These are phyloP conservation scores for Boeremia lycopersici DNA, from an alignment of 2,329 filamentous ascomycete genomes.

Conservation along the genomic window DNA sequence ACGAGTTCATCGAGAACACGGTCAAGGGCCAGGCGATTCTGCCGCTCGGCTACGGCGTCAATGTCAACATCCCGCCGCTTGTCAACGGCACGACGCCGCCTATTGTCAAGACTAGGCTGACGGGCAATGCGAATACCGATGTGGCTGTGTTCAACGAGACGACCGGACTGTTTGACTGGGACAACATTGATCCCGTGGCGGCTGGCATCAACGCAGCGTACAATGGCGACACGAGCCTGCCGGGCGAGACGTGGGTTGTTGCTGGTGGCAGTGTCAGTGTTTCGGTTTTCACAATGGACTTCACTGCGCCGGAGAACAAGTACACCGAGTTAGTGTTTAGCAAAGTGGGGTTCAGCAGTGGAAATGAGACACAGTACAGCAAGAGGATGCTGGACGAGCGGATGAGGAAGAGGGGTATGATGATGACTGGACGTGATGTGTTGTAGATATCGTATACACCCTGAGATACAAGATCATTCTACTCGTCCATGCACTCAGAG, in stretches of 20 bases:
- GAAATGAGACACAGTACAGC: constrained; percentile 20
- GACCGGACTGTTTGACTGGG: constrained; percentile 55
- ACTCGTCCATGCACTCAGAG: background rate
- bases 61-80: constrained; percentile 58
- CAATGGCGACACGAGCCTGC: constrained; percentile 59
- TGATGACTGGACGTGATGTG: constrained; percentile 15
- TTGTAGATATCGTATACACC: background rate
- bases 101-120: constrained; percentile 57
- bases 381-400: constrained; percentile 26
- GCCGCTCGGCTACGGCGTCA: constrained; percentile 59
- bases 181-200: constrained; percentile 54
- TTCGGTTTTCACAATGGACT: constrained; percentile 58
- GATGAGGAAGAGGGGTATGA: constrained; percentile 24
- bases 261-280: constrained; percentile 52
- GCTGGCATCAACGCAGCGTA: constrained; percentile 59
- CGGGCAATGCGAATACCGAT: constrained; percentile 56
- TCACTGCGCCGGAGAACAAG: constrained; percentile 52
- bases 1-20: constrained; percentile 52
- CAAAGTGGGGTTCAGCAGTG: constrained; percentile 20
- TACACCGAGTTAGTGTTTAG: constrained; percentile 30
- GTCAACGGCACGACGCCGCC: constrained; percentile 50
- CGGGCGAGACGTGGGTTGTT: constrained; percentile 58
- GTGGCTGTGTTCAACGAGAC: constrained; percentile 53
- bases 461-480: background rate
- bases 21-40: constrained; percentile 43